Conservation (phyloP, 2,329 filamentous ascomycete species). For the Aspergillus brunneoviolaceus region DNA sequence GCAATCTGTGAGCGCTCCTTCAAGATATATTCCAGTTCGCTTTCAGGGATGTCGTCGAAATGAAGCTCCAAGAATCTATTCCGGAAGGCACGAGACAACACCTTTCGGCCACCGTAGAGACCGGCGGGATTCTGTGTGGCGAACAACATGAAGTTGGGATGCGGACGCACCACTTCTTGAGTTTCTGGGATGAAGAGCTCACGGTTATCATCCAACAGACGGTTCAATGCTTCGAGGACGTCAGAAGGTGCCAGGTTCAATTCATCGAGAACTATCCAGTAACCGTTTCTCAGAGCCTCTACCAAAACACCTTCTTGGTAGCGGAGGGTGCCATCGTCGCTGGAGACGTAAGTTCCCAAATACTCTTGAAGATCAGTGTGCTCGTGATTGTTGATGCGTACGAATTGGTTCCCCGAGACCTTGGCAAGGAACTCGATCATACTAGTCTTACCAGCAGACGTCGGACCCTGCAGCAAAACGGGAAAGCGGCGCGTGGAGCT, state of each 20-base stretch:
- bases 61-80: conserved; percentile 97
- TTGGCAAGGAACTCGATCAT: conserved; percentile 99
- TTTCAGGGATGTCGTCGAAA: conserved; percentile 96
- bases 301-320: conserved; percentile 96
- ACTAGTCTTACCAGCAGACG: conserved; percentile 95
- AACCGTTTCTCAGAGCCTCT: conserved; percentile 84
- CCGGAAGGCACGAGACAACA: conserved; percentile 88
- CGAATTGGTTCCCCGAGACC: conserved; percentile 92
- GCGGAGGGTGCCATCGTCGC: conserved; percentile 74
- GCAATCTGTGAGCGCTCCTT: conserved; percentile 86
- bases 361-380: conserved; percentile 99
- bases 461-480: conserved; percentile 92
- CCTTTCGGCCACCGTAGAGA: conserved; percentile 90
- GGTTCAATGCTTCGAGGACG: conserved; percentile 92
- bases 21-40: conserved; percentile 87
- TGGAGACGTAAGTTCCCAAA: conserved; percentile 88
- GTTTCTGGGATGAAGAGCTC: conserved; percentile 96
- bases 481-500: conserved; percentile 90
- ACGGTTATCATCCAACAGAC: conserved; percentile 91
- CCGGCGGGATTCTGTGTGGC: conserved; percentile 97
- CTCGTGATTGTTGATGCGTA: conserved; percentile 99
- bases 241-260: conserved; percentile 96
- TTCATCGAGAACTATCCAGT: conserved; percentile 98
- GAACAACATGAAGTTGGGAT: conserved; percentile 96
- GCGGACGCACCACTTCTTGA: conserved; percentile 86